A percentile compares a stretch with the other conserved stretches of the same genome.
These are phyloP conservation scores for Sungouiella blattae DNA, from an alignment of 805 yeast species.

Conservation along the genomic window DNA sequence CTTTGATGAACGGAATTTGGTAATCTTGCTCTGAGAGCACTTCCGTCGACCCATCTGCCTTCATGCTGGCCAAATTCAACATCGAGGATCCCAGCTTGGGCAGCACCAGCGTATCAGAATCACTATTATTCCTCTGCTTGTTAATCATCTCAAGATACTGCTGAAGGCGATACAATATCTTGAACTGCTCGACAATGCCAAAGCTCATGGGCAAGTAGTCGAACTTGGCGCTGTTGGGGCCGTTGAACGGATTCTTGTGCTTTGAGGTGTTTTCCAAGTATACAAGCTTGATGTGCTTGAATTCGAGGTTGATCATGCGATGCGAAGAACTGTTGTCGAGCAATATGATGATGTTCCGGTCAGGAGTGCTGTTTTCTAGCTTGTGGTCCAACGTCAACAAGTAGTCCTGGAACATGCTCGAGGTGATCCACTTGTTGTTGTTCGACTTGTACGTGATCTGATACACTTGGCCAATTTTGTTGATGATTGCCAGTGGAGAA, in stretches of 20 bases:
- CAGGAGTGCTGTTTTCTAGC: conserved; percentile 38
- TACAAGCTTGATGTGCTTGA: conserved; percentile 31
- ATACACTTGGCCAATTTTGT: conserved; percentile 48
- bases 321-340: conserved; percentile 64
- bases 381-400: conserved; percentile 57
- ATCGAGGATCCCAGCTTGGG: conserved; percentile 1
- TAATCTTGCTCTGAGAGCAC: conserved; percentile 40
- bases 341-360: conserved; percentile 50
- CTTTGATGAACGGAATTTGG: conserved; percentile 49
- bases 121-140: conserved; percentile 11
- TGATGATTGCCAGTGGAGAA: conserved; percentile 17
- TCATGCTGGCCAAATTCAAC: not conserved
- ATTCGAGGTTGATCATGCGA: conserved; percentile 44
- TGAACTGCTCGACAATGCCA: conserved; percentile 63
- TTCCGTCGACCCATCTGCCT: conserved; percentile 11
- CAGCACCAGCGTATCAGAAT: not conserved
- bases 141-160: conserved; percentile 50
- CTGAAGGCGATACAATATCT: conserved; percentile 52
- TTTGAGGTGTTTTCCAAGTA: conserved; percentile 37
- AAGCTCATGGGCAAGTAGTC: conserved; percentile 59
- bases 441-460: conserved; percentile 57
- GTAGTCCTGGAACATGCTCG: conserved; percentile 62
- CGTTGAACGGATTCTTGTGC: conserved; percentile 34
- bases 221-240: conserved; percentile 44
- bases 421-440: conserved; percentile 60